Evolutionary conservation across 2,329 filamentous ascomycete genomes (phyloP).

Genomic region (Claviceps capensis): DNA sequence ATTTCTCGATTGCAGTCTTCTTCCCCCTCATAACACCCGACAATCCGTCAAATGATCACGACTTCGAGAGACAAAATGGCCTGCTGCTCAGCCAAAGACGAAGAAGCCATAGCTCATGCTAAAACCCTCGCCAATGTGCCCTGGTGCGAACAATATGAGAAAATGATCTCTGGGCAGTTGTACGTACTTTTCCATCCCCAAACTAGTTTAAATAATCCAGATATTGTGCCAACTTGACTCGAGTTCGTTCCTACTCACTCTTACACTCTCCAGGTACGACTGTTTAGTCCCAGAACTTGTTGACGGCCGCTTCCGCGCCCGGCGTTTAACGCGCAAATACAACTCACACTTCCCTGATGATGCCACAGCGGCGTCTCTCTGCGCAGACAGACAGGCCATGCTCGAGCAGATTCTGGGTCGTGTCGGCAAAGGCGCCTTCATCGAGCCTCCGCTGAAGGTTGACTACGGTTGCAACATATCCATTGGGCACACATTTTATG

Average conservation of each 20-base stretch:
- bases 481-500: slow-evolving; percentile 49
- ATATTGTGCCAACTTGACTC: neutral
- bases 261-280: slow-evolving; percentile 30
- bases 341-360: slow-evolving; percentile 41
- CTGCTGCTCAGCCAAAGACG: slow-evolving; percentile 22
- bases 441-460: slow-evolving; percentile 48
- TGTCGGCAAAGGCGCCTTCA: slow-evolving; percentile 37
- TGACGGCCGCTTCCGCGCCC: slow-evolving; percentile 37
- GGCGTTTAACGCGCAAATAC: slow-evolving; percentile 43
- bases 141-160: slow-evolving; percentile 47
- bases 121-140: slow-evolving; percentile 36
- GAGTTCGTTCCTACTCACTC: neutral
- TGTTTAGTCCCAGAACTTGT: slow-evolving; percentile 32
- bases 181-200: slow-evolving; percentile 14
- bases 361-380: slow-evolving; percentile 25
- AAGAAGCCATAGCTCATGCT: slow-evolving; percentile 28
- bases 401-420: slow-evolving; percentile 35
- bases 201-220: neutral
- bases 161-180: slow-evolving; percentile 52
- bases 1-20: too few relatives aligned
- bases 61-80: slow-evolving; percentile 11
- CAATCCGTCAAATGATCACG: too few relatives aligned
- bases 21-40: too few relatives aligned
- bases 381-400: slow-evolving; percentile 27
- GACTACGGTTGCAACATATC: slow-evolving; percentile 55